phyloP scores from a whole-genome alignment of 2,329 filamentous ascomycete species.

The Penicillium sp. region DNA sequence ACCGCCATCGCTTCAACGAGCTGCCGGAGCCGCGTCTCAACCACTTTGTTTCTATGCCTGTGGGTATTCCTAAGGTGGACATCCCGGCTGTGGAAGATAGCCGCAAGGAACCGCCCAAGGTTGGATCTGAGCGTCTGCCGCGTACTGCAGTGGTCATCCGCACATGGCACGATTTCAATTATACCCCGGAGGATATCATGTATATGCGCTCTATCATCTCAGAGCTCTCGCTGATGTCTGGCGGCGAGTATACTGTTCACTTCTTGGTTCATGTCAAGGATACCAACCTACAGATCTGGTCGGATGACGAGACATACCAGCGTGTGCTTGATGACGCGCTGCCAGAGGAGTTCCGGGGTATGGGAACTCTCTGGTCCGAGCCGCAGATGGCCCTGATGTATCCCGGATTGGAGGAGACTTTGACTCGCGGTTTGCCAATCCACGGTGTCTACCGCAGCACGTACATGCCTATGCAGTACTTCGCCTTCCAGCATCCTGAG shows the following conservation, averaged over 20 bases:
- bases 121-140: constrained; percentile 32
- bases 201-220: constrained; percentile 79
- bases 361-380: constrained; percentile 91
- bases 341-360: constrained; percentile 80
- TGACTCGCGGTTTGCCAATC: constrained; percentile 68
- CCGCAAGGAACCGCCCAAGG: constrained; percentile 20
- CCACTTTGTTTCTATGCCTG: constrained; percentile 35
- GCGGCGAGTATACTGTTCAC: constrained; percentile 78
- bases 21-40: constrained; percentile 37
- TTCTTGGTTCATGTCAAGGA: constrained; percentile 84
- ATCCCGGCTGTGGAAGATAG: constrained; percentile 16
- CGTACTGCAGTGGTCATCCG: constrained; percentile 76
- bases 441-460: constrained; percentile 91
- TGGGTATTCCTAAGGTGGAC: constrained; percentile 24
- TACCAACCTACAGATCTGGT: constrained; percentile 74
- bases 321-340: constrained; percentile 66
- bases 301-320: constrained; percentile 70
- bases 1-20: constrained; percentile 64
- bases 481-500: constrained; percentile 75
- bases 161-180: constrained; percentile 75
- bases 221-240: constrained; percentile 72
- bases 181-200: constrained; percentile 72
- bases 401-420: constrained; percentile 78
- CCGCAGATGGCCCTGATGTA: constrained; percentile 90
- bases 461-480: constrained; percentile 93